Conservation (phyloP, 768 basidiomycete species). For the Dioszegia aurantiaca region DNA sequence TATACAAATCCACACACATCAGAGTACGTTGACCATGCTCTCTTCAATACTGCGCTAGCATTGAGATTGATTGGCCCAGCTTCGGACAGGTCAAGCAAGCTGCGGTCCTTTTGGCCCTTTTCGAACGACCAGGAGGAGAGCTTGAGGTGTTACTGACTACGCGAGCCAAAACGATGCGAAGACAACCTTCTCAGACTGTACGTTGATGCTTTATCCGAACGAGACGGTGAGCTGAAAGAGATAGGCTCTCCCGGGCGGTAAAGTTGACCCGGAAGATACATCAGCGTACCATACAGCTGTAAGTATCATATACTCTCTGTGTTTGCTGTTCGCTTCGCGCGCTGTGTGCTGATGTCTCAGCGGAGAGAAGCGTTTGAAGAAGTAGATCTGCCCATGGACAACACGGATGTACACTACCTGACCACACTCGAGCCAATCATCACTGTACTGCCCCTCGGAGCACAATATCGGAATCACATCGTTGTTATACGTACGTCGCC, state of each 20-base stretch:
- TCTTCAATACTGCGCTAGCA: background rate
- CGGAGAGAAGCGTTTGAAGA: slow-evolving; percentile 82
- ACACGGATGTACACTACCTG: slow-evolving; percentile 62
- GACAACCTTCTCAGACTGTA: slow-evolving; percentile 42
- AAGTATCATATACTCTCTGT: slow-evolving; percentile 42
- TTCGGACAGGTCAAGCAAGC: slow-evolving; percentile 58
- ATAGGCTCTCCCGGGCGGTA: slow-evolving; percentile 74
- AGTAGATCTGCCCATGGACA: slow-evolving; percentile 61
- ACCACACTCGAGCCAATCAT: slow-evolving; percentile 61
- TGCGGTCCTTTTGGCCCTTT: slow-evolving; percentile 76
- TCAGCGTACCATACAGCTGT: slow-evolving; percentile 73
- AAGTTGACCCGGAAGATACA: slow-evolving; percentile 65
- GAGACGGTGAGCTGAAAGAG: background rate
- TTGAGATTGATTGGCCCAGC: slow-evolving; percentile 10
- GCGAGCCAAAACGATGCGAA: slow-evolving; percentile 60
- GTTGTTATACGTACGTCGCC: slow-evolving; percentile 62
- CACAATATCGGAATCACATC: slow-evolving; percentile 44
- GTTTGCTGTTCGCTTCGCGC: background rate
- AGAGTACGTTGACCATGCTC: slow-evolving; percentile 28
- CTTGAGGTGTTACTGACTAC: slow-evolving; percentile 81
- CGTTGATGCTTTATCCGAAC: slow-evolving; percentile 6
- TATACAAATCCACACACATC: slow-evolving; percentile 25
- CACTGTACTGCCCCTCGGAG: slow-evolving; percentile 42
- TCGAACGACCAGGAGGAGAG: slow-evolving; percentile 59
- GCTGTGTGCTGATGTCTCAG: slow-evolving; percentile 53